Percentiles rank a stretch among this genome's conserved stretches.
phyloP scores from a whole-genome alignment of 495 filamentous ascomycete genomes.

The Penicillium riverlandense region DNA sequence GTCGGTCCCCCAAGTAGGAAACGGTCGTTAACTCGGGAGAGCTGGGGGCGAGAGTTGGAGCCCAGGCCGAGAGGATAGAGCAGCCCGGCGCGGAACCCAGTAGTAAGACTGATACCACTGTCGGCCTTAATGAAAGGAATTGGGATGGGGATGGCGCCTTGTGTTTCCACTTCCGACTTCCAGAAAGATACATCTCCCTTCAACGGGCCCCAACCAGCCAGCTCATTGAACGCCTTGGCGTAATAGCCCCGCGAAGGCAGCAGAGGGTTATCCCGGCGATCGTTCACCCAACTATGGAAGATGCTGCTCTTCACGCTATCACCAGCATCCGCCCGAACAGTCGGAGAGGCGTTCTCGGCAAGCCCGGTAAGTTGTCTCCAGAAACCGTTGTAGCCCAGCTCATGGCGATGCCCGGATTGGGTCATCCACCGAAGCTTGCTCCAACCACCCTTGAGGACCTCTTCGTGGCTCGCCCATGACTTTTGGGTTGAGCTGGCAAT shows the following conservation, averaged over 20 bases:
- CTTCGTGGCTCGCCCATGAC: constrained; percentile 87
- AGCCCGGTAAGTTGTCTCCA: constrained; percentile 88
- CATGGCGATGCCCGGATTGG: constrained; percentile 55
- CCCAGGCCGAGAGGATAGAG: constrained; percentile 54
- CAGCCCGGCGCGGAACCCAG: constrained; percentile 56
- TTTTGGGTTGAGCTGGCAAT: constrained; percentile 78
- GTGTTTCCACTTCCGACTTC: constrained; percentile 78
- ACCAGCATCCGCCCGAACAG: constrained; percentile 75
- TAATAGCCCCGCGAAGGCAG: constrained; percentile 78
- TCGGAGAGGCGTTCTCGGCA: constrained; percentile 63
- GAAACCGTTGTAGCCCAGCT: constrained; percentile 67
- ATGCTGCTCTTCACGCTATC: constrained; percentile 86
- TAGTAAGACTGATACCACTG: constrained; percentile 67
- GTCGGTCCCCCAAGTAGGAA: constrained; percentile 93
- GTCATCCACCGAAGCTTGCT: constrained; percentile 67
- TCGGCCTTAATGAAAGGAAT: constrained; percentile 58
- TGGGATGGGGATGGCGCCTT: constrained; percentile 63
- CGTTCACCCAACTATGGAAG: constrained; percentile 70
- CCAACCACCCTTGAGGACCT: constrained; percentile 73
- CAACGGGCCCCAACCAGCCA: constrained; percentile 80
- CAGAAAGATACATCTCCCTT: constrained; percentile 85
- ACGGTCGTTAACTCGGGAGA: constrained; percentile 84
- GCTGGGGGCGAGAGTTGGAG: constrained; percentile 40
- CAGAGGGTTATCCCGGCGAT: constrained; percentile 71
- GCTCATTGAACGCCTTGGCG: constrained; percentile 64